These are phyloP conservation scores for Malus hybrid DNA, from an alignment of 331 rosid species.

Conservation along the genomic window DNA sequence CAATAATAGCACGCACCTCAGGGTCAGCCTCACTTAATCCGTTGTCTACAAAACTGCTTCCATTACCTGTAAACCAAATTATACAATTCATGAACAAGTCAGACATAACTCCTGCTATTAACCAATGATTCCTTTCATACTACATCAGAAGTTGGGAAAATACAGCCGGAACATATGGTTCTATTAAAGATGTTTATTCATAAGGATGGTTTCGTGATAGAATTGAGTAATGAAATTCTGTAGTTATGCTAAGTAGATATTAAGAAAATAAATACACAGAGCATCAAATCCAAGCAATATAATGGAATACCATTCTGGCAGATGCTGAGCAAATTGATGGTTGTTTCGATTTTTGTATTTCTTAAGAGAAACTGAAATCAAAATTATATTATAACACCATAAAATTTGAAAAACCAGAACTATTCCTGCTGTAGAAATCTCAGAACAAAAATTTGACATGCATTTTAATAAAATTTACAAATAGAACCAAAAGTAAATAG, in stretches of 20 bases:
- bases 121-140: neutral
- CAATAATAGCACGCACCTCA: constrained; percentile 56
- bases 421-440: neutral
- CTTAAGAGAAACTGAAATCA: neutral
- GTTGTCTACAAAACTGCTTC: constrained; percentile 51
- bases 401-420: neutral
- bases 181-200: neutral
- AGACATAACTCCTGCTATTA: neutral
- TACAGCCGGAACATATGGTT: neutral
- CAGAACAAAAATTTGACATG: neutral
- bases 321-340: neutral
- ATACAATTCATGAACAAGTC: constrained; percentile 2
- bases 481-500: neutral
- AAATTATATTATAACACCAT: neutral
- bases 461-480: neutral
- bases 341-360: neutral
- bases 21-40: constrained; percentile 82
- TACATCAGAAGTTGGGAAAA: neutral
- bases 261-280: neutral
- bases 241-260: neutral
- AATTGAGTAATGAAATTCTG: neutral
- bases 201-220: neutral
- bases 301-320: neutral
- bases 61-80: constrained; percentile 27
- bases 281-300: neutral